phyloP scores from a whole-genome alignment of 495 filamentous ascomycete species.

The Xylaria longipes region DNA sequence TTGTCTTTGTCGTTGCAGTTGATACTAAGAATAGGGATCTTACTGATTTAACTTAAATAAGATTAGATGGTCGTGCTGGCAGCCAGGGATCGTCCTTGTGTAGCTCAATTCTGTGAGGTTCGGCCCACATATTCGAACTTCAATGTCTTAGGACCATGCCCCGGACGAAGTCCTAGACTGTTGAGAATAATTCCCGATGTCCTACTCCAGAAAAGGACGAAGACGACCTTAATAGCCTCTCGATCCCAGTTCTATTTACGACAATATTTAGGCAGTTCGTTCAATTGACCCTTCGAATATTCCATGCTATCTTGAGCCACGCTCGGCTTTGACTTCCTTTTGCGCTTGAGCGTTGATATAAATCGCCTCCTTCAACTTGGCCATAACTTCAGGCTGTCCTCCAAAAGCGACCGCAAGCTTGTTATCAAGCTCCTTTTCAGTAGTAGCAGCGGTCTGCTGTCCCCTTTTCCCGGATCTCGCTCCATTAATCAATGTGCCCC shows the following conservation, averaged over 20 bases:
- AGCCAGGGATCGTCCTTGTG: neutral
- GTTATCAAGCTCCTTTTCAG: conserved; percentile 56
- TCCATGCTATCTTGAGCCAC: conserved; percentile 35
- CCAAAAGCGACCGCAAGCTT: conserved; percentile 53
- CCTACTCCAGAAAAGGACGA: no score
- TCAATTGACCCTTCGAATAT: neutral
- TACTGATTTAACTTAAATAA: neutral
- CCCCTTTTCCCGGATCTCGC: conserved; percentile 43
- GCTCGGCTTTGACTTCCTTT: conserved; percentile 42
- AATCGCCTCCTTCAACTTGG: conserved; percentile 58
- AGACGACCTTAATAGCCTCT: neutral
- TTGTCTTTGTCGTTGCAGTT: neutral
- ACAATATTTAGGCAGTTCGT: neutral
- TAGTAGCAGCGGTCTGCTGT: conserved; percentile 44
- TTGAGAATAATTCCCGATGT: neutral
- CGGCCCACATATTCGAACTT: neutral
- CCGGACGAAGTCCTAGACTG: neutral
- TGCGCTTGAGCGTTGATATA: conserved; percentile 51
- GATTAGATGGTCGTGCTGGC: neutral
- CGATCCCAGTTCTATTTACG: neutral
- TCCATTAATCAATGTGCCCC: conserved; percentile 52
- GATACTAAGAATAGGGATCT: neutral
- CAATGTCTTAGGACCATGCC: neutral
- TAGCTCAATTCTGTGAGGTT: neutral
- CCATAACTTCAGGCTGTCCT: conserved; percentile 54